Base-by-base conservation (phyloP, 2,329 filamentous ascomycete genomes). In the Alternaria arbusti region DNA sequence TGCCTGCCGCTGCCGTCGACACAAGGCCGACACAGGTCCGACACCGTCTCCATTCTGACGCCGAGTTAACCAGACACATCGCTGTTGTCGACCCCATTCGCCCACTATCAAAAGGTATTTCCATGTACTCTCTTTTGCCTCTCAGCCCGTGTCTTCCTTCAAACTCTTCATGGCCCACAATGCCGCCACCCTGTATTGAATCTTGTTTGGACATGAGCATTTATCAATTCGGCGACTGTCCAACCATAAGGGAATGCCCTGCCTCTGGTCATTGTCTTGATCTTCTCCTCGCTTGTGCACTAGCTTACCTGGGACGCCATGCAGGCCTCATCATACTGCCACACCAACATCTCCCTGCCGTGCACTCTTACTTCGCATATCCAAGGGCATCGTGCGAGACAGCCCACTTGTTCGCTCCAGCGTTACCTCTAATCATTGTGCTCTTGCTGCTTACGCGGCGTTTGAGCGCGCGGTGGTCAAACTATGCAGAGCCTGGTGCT, bases 401-500 rank as follows among this genome's bases (percentile, higher is more conserved):
- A 66, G 67, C 71, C 45, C 59, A 61, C 61, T 61, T 59, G 49
- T 64, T 66, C 66, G 67, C 65, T 63, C 61, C 71, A 62, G 66
- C 68, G 64, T 64, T 67, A 67, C 67, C 70, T 66, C 57, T 70
- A 61, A 73, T 67, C 64, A 64, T 70, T 73, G 70, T 68, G 73
- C 73, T 75, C 72, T 72, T 64, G 75, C 75, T 78, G 73, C 72
- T 68, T 70, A 72, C 68, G 73, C 75, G 67, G 74, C 75, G 70
- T 73, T 71, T 68, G 76, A 78, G 75, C 74, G 71, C 68, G 73
- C 71, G 69, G 71, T 72, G 71, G 72, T 73, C 74, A 75, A 79
- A 74, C 77, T 74, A 81, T 81, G 79, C 78, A 79, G 77, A 79
- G 75, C 76, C 77, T 80, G 77, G 74, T 74, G 68, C 73, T 79